Base-by-base conservation (phyloP, 345 rosid genomes). In the Populus pruinosa region DNA sequence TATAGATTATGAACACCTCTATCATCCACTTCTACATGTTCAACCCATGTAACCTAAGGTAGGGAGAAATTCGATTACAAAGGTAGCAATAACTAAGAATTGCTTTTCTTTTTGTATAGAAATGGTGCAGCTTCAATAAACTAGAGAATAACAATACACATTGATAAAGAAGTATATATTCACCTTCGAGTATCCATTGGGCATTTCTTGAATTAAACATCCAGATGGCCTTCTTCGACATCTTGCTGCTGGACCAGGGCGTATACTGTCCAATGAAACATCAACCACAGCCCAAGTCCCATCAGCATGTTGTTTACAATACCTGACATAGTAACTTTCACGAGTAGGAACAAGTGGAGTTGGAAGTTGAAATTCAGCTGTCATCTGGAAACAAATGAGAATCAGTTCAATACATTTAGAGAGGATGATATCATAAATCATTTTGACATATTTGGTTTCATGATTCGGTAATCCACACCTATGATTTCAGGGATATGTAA, bases 231-330 rank as follows among this genome's bases (percentile, higher is more conserved):
- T 85, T 79, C 91, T 85, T 11, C 95, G 82, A 80, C 96, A 89
- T 64, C 91, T 84, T 0, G 78, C 80, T 2, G 80, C 70, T 0
- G 89, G 82, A 74, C 86, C 87, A 4, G 94, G 91, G 39, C 89
- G 82, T 53, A 92, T 47, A 67, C 86, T 83, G 86, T 96, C 97
- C 82, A 96, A 82, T 16, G 99, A 96, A 79, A 91, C 91, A 79
- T 96, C 99, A 25, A 92, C 99, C 71, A 96, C 97, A 4, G 92
- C 96, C 99, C 99, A 96, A 1, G 90, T 75, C 50, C 92, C 92
- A 3, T 94, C 97, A 8, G 79, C 84, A 36, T 89, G 93, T 47
- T 92, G 91, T 73, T 92, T 94, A 64, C 93, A 92, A 67, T 92
- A 92, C 70, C 99, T 89, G 11, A 85, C 89, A 44, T 79, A 94